Base-by-base conservation (phyloP, 1,284 basidiomycete genomes). In the Salmacisia buchloeana region DNA sequence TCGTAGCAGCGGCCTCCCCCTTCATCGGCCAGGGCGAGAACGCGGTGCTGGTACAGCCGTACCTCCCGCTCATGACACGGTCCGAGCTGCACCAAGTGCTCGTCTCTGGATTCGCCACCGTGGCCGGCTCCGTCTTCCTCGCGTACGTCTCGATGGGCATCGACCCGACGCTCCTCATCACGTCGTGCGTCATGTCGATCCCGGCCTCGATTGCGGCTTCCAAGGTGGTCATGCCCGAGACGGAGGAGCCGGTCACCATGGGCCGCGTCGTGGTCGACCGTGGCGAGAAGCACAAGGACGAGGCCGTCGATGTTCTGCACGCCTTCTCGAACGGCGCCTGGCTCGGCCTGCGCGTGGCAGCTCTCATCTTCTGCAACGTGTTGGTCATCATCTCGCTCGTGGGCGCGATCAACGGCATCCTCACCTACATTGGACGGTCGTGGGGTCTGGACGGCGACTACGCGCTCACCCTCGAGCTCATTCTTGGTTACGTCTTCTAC, bases 101-200 rank as follows among this genome's bases (percentile, higher is more conserved):
- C 88, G 91, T 90, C 36, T 93, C 90, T 64, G 92, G 91, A 82
- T 76, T 78, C 83, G 52, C 91, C 9, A 92, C 91, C 60, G 94
- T 94, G 72, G 88, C 92, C 61, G 92, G 92, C 58, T 91, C 90
- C 61, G 91, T 94, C 18, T 84, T 94, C 62, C 83, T 85, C 62
- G 91, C 90, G 46, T 94, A 94, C 81, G 89, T 94, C 74, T 81
- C 61, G 62, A 82, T 93, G 67, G 92, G 92, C 62, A 89, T 94
- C 39, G 88, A 89, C 34, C 81, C 91, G 18, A 85, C 75, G 60
- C 91, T 90, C 80, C 84, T 94, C 33, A 84, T 94, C 74, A 92
- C 92, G 4, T 89, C 92, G 3, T 92, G 90, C 10, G 89, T 94
- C 70, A 94, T 94, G 92, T 90, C 88, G 77, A 94, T 94, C 73